Conservation (phyloP, 164 flowering plant genomes). For the Berberis thunbergii region DNA sequence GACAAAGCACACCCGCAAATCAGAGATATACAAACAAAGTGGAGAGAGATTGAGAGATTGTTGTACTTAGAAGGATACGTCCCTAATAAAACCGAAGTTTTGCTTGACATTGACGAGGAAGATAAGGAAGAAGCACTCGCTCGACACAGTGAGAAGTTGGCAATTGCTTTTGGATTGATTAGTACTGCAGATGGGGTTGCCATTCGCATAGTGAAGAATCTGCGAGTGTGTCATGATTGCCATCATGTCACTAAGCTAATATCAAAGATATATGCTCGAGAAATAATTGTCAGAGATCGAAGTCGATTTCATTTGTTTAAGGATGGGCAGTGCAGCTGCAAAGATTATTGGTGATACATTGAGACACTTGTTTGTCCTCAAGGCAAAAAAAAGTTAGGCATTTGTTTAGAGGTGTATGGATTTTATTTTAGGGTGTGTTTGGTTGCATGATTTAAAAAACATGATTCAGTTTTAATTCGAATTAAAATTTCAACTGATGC, state of each 20-base stretch:
- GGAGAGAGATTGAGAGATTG: conserved; percentile 20
- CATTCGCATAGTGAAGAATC: conserved; percentile 17
- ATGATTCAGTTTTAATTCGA: too few relatives aligned
- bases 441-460: too few relatives aligned
- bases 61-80: conserved; percentile 21
- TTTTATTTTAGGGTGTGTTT: too few relatives aligned
- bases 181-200: conserved; percentile 7
- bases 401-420: too few relatives aligned
- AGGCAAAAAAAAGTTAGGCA: too few relatives aligned
- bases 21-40: conserved; percentile 16
- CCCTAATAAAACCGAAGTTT: conserved; percentile 6
- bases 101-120: conserved; percentile 19
- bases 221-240: conserved; percentile 18
- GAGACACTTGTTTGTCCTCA: too few relatives aligned
- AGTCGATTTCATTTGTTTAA: conserved; percentile 20
- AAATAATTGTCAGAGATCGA: conserved; percentile 20
- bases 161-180: conserved; percentile 18
- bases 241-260: conserved; percentile 18
- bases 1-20: conserved; percentile 21
- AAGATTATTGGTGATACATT: conserved; percentile 15
- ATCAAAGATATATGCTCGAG: conserved; percentile 15
- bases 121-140: conserved; percentile 17
- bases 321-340: conserved; percentile 16
- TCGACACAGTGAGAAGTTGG: conserved; percentile 19
- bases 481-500: too few relatives aligned